phyloP scores from a whole-genome alignment of 495 filamentous ascomycete genomes.

The Xeromyces bisporus region DNA sequence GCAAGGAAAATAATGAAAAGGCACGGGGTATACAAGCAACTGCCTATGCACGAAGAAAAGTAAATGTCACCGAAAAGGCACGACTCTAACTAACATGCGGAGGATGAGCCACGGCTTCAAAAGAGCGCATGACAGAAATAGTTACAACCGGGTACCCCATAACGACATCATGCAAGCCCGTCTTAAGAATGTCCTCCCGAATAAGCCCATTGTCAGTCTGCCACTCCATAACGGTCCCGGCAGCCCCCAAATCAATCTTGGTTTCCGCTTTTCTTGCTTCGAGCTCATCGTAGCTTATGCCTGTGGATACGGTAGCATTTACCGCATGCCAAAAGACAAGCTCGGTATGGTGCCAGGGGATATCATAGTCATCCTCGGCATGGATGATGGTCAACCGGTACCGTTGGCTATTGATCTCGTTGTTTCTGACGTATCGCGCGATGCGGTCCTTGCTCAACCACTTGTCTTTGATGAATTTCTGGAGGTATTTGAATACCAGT shows the following conservation, averaged over 20 bases:
- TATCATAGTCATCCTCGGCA: constrained; percentile 23
- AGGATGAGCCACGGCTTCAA: too few species aligned
- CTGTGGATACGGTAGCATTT: constrained; percentile 14
- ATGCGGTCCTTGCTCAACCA: constrained; percentile 30
- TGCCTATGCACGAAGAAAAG: too few species aligned
- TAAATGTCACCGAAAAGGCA: too few species aligned
- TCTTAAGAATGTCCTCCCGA: constrained; percentile 33
- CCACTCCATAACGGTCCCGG: constrained; percentile 31
- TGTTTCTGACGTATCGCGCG: constrained; percentile 10
- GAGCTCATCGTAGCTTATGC: constrained; percentile 19
- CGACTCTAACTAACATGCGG: too few species aligned
- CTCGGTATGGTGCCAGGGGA: constrained; percentile 23
- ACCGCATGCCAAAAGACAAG: constrained; percentile 28
- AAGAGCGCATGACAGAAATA: constrained; percentile 27
- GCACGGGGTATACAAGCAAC: too few species aligned
- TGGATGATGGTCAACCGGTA: constrained; percentile 18
- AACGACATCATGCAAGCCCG: constrained; percentile 33
- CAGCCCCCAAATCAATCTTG: constrained; percentile 24
- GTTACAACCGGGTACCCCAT: constrained; percentile 34
- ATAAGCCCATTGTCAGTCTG: constrained; percentile 24
- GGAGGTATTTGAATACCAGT: constrained; percentile 19
- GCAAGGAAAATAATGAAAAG: too few species aligned
- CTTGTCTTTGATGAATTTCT: constrained; percentile 24
- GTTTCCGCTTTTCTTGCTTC: constrained; percentile 15
- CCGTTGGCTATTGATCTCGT: constrained; percentile 12